Percentiles rank a stretch among this genome's conserved stretches.
These are phyloP conservation scores for Trichosporon ovoides DNA, from an alignment of 1,284 basidiomycete species.

Conservation along the genomic window DNA sequence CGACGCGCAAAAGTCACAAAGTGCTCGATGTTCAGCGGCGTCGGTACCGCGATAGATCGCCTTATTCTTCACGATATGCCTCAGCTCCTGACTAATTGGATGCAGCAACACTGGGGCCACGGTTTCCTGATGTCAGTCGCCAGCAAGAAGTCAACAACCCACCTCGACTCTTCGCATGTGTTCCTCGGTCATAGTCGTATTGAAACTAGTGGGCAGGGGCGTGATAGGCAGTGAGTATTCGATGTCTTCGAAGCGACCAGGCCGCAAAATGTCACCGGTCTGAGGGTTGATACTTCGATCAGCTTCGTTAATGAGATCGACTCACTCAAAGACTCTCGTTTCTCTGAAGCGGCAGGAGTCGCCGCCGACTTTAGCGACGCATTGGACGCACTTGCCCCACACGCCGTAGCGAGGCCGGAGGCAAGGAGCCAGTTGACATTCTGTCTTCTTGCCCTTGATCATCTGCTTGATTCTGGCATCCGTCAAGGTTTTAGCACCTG, in stretches of 20 bases:
- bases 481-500: conserved; percentile 16
- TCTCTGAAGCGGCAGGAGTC: conserved; percentile 45
- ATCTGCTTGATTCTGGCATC: conserved; percentile 27
- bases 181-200: conserved; percentile 26
- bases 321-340: conserved; percentile 42
- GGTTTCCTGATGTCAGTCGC: conserved; percentile 46
- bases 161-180: conserved; percentile 39
- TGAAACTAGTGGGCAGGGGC: conserved; percentile 40
- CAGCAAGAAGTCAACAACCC: conserved; percentile 1
- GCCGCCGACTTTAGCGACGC: conserved; percentile 37
- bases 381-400: conserved; percentile 44
- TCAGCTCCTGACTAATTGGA: conserved; percentile 61
- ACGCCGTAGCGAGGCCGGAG: conserved; percentile 32
- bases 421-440: conserved; percentile 36
- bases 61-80: conserved; percentile 59
- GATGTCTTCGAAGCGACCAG: conserved; percentile 38
- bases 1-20: conserved; percentile 87
- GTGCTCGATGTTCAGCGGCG: conserved; percentile 65
- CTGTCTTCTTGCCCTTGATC: conserved; percentile 29
- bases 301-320: neutral
- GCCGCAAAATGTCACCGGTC: conserved; percentile 34
- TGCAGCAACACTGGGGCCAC: conserved; percentile 67
- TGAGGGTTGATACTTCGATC: conserved; percentile 30
- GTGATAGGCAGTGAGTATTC: conserved; percentile 28
- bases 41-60: conserved; percentile 69